Conservation (phyloP, 2,329 filamentous ascomycete species). For the Aaosphaeria arxii region DNA sequence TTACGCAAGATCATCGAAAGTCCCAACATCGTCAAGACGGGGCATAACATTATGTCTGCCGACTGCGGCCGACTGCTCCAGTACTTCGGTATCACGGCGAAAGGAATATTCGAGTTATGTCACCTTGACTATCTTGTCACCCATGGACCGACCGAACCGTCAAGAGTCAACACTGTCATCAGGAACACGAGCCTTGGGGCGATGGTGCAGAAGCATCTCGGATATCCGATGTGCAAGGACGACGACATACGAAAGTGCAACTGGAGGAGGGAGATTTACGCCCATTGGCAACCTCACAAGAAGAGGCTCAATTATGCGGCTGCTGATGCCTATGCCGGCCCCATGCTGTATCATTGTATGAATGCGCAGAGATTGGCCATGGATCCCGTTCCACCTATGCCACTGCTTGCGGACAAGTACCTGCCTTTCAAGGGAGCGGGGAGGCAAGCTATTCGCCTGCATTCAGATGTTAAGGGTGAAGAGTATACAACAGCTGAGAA, state of each 20-base stretch:
- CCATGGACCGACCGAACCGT: conserved; percentile 53
- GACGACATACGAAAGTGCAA: conserved; percentile 72
- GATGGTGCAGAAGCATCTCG: conserved; percentile 69
- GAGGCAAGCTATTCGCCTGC: not conserved
- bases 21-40: conserved; percentile 66
- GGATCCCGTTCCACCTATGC: conserved; percentile 65
- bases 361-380: conserved; percentile 62
- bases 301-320: conserved; percentile 74
- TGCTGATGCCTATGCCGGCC: conserved; percentile 78
- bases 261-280: conserved; percentile 65
- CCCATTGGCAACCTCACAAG: conserved; percentile 13
- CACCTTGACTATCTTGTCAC: conserved; percentile 78
- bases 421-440: conserved; percentile 16
- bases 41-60: conserved; percentile 67
- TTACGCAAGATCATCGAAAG: conserved; percentile 73
- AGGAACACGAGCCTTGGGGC: conserved; percentile 62
- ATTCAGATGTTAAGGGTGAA: not conserved
- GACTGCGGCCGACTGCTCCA: conserved; percentile 64
- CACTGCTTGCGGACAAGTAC: conserved; percentile 63
- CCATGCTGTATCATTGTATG: conserved; percentile 71
- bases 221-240: conserved; percentile 77
- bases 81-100: conserved; percentile 62
- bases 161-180: conserved; percentile 32
- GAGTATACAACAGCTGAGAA: not conserved
- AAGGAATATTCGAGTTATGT: conserved; percentile 75